Percentiles rank a stretch among this genome's conserved stretches.
Evolutionary conservation across 2,329 filamentous ascomycete species (phyloP).

Genomic region (Pseudocercospora musae): DNA sequence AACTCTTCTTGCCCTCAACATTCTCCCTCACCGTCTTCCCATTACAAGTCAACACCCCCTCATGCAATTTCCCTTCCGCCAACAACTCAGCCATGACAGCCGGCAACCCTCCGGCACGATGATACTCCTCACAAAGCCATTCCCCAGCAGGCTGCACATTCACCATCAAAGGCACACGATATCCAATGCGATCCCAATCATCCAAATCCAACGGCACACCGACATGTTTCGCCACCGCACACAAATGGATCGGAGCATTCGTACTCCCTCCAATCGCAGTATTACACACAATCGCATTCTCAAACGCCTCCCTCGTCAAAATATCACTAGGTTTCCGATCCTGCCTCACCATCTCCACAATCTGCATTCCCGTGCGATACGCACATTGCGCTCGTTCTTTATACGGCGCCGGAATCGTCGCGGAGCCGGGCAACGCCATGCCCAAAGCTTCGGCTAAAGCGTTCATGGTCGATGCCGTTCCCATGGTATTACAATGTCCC

Average conservation of each 20-base stretch:
- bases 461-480: conserved; percentile 35
- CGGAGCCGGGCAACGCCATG: conserved; percentile 32
- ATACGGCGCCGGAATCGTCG: conserved; percentile 32
- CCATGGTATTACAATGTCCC: conserved; percentile 35
- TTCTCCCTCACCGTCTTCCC: conserved; percentile 47
- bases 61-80: conserved; percentile 47
- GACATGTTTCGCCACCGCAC: conserved; percentile 54
- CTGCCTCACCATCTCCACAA: conserved; percentile 32
- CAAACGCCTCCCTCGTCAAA: conserved; percentile 54
- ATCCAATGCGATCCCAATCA: conserved; percentile 54
- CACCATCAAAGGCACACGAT: conserved; percentile 50
- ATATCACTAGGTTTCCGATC: conserved; percentile 49
- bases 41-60: conserved; percentile 46
- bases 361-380: conserved; percentile 31
- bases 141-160: conserved; percentile 57
- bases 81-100: conserved; percentile 55
- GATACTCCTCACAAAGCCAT: conserved; percentile 54
- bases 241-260: conserved; percentile 56
- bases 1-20: conserved; percentile 44
- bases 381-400: conserved; percentile 31
- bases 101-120: conserved; percentile 52
- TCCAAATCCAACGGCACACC: conserved; percentile 51
- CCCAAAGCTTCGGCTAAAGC: conserved; percentile 32
- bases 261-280: conserved; percentile 57
- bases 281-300: conserved; percentile 55